Evolutionary conservation across 208 protist genomes (phyloP), one percentile per base, ranked within the genome.

Genomic region (Leishmania amazonensis): DNA sequence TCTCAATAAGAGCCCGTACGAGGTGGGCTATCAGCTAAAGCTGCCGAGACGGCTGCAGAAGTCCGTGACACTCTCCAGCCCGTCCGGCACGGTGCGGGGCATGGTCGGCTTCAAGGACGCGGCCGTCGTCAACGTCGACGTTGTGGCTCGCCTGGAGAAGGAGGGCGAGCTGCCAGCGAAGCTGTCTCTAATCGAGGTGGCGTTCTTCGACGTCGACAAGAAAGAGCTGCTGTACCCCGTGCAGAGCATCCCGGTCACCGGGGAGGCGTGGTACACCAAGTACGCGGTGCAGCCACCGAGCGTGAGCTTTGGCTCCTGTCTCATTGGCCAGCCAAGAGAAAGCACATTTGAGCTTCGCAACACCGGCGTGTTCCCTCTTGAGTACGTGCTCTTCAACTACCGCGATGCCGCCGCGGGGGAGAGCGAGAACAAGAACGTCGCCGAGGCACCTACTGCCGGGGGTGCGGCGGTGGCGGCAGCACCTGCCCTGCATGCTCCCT

Each of bases 241-340:
- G 72, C 94, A 97, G 86, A 90, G 75, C 35, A 93, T 97, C 47
- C 84, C 88, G 54, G 65, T 99, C 5, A 88, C 31, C 21, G 97
- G 94, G n/a, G 91, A 97, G 83, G 92, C 93, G 51, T 95, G 96
- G 90, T 98, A 97, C 88, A 98, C 90, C 28, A 88, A 89, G 68
- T 99, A 93, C 84, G 64, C 85, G n/a, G 85, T 99, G 17, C 92
- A 96, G 76, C 98, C 98, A 47, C 85, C 88, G n/a, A 90, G 83
- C 67, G 93, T 99, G 81, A 97, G 98, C 89, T 99, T 99, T 87
- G 98, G 98, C 45, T 97, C 97, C 80, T 97, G 98, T 82, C 84
- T 98, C 76, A 91, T 88, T 72, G 88, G 96, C 64, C 92, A 98
- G 72, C 89, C 89, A 60, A 95, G 96, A 79, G 80, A 94, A 81